phyloP scores from a whole-genome alignment of 2,329 filamentous ascomycete species.

The Emydomyces testavorans region DNA sequence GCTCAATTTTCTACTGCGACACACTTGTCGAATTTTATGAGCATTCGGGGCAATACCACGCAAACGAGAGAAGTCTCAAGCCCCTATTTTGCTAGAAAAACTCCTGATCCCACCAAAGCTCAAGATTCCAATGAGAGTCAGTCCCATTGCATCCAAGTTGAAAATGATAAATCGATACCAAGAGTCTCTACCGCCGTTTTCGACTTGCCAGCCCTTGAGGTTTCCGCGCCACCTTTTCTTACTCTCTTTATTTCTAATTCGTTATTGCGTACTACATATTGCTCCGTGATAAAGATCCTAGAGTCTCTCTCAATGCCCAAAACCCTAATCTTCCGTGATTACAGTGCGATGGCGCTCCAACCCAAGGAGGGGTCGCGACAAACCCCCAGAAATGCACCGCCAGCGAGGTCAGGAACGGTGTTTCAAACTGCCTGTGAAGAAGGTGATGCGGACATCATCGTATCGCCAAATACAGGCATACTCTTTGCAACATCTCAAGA shows the following conservation, averaged over 20 bases:
- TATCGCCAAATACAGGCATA: slow-evolving; percentile 58
- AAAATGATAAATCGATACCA: not conserved
- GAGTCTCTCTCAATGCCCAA: slow-evolving; percentile 13
- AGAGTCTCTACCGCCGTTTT: not conserved
- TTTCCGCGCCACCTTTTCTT: slow-evolving; percentile 17
- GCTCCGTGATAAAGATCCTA: slow-evolving; percentile 14
- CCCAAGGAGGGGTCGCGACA: not conserved
- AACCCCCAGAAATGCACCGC: not conserved
- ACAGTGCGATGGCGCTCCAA: not conserved
- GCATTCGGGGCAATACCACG: slow-evolving; percentile 32
- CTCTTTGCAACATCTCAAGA: slow-evolving; percentile 60
- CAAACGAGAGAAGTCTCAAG: not conserved
- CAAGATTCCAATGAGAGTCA: not conserved
- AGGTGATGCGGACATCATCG: slow-evolving; percentile 52
- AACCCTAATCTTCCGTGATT: slow-evolving; percentile 21
- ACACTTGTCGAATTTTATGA: slow-evolving; percentile 43
- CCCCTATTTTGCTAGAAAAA: not conserved
- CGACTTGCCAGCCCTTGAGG: not conserved
- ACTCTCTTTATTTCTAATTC: slow-evolving; percentile 21
- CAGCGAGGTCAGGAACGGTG: not conserved
- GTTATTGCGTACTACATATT: slow-evolving; percentile 23
- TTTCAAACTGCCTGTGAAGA: not conserved
- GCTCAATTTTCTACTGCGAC: slow-evolving; percentile 30
- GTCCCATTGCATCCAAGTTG: not conserved
- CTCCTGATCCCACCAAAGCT: not conserved